A percentile compares a stretch with the other conserved stretches of the same genome.
Conservation (phyloP, 176 grass and related monocot species). For the Musa beccarii region DNA sequence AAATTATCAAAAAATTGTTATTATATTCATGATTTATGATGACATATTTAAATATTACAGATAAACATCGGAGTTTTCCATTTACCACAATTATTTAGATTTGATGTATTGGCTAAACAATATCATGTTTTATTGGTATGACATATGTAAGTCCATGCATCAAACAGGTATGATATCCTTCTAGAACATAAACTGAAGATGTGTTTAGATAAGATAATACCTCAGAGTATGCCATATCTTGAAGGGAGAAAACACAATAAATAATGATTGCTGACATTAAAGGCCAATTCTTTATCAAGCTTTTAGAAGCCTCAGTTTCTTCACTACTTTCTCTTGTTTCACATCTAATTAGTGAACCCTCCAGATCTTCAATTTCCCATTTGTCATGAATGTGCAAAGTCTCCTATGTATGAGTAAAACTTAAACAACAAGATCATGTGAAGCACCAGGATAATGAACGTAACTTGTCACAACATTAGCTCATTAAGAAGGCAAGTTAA, state of each 20-base stretch:
- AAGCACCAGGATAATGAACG: neutral
- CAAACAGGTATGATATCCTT: no score
- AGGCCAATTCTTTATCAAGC: slow-evolving; percentile 38
- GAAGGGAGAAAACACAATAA: slow-evolving; percentile 53
- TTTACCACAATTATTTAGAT: no score
- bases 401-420: slow-evolving; percentile 27
- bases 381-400: slow-evolving; percentile 44
- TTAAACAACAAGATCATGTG: neutral
- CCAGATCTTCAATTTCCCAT: slow-evolving; percentile 29
- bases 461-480: no score
- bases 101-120: no score
- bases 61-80: neutral
- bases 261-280: slow-evolving; percentile 42
- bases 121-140: no score
- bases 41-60: neutral
- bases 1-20: no score
- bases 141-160: no score
- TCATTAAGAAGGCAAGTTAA: no score
- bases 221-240: slow-evolving; percentile 61
- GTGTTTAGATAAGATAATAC: slow-evolving; percentile 1
- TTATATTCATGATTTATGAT: no score
- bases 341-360: slow-evolving; percentile 27
- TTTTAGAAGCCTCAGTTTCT: slow-evolving; percentile 22
- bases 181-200: no score
- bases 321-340: slow-evolving; percentile 22